phyloP scores from a whole-genome alignment of 306 rosid species.

The Pachyrhizus erosus region DNA sequence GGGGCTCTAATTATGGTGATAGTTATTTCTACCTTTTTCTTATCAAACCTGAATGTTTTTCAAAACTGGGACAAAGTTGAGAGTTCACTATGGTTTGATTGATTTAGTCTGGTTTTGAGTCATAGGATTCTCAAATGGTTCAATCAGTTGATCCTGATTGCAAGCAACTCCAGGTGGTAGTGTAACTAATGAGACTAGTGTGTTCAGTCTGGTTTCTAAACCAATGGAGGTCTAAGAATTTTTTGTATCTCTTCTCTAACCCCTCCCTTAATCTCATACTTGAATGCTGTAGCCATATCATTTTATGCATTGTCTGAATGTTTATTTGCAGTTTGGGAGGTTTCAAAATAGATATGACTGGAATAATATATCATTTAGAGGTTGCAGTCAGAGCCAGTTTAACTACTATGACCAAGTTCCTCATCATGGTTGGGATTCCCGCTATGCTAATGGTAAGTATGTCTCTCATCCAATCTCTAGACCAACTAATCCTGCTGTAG shows the following conservation, averaged over 20 bases:
- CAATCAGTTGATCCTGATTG: conserved; percentile 4
- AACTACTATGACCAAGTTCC: conserved; percentile 22
- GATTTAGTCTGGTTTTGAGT: conserved; percentile 24
- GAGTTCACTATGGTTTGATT: neutral
- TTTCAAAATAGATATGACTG: neutral
- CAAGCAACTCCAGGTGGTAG: neutral
- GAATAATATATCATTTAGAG: neutral
- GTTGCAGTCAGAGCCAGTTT: conserved; percentile 1
- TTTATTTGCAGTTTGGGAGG: conserved; percentile 37
- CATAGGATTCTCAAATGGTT: neutral
- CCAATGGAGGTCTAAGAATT: neutral
- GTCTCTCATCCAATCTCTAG: conserved; percentile 11
- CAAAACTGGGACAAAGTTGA: neutral
- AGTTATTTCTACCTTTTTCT: neutral
- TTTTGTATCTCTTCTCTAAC: neutral
- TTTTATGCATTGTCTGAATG: conserved; percentile 3
- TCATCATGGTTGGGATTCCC: neutral
- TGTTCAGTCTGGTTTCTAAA: conserved; percentile 13
- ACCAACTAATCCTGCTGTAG: neutral
- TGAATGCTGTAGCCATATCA: conserved; percentile 18
- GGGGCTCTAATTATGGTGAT: neutral
- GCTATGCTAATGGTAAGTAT: neutral
- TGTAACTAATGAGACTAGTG: neutral
- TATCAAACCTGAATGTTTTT: neutral
- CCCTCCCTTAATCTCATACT: neutral